Evolutionary conservation across 2,329 filamentous ascomycete species (phyloP), one percentile per base, ranked within the genome.

Genomic region (Alternaria gansuensis): DNA sequence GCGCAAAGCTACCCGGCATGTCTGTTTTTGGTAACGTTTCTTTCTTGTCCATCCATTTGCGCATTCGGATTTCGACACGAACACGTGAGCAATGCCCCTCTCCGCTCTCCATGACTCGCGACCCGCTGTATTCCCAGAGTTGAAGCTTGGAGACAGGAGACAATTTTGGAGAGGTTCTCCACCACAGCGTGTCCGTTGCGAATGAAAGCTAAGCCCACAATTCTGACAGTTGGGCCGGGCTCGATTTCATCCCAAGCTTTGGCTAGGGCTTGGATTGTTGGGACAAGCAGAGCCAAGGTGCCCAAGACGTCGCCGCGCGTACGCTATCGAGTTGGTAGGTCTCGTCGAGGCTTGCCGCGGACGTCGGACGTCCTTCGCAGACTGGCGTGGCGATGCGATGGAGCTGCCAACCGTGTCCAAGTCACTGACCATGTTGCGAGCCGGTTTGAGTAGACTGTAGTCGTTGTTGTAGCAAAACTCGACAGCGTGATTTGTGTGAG

Each of bases 271-370:
- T 55, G 56, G 55, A 37, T 33, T 55, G 44, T 59, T 59, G 51
- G 56, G 56, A 55, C 26, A 59, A 59, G 56, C 43, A 29, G 26
- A 54, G 37, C 29, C 56, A 59, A 59, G 56, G 37, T 50, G 50
- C 43, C 43, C 51, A 54, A 49, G 50, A 51, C 43, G 43, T 54
- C 43, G 55, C 55, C 50, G 55, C 55, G 55, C 55, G 36, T 36
- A 29, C 55, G 55, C 55, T 41, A 57, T 44, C n/a, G 36, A 36
- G 31, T 41, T 36, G 13, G 55, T 4, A 36, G 26, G 55, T 53
- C 50, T 55, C 14, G 51, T 44, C 31, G 33, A 55, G 39, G 31
- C 51, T 50, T 45, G 39, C 51, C 39, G 24, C n/a, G n/a, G n/a
- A n/a, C n/a, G n/a, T n/a, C 33, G 21, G 26, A 51, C 40, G 26